These are phyloP conservation scores for Neofusicoccum cordaticola DNA, from an alignment of 2,329 filamentous ascomycete genomes.

Conservation along the genomic window DNA sequence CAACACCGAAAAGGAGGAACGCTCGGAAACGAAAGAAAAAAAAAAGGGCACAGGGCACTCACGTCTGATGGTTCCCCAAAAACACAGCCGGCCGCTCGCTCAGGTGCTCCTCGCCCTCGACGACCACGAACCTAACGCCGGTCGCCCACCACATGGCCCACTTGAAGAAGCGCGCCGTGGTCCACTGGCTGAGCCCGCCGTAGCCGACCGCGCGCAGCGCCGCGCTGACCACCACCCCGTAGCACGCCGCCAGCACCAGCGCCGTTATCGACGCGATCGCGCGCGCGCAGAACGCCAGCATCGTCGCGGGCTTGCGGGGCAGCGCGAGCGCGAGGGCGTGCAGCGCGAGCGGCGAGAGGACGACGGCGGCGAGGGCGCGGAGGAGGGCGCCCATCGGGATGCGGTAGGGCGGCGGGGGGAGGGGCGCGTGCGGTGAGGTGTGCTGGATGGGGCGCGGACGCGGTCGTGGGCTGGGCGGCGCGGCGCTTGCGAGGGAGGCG, in stretches of 20 bases:
- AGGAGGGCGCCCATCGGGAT: slow-evolving; percentile 9
- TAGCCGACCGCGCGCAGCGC: slow-evolving; percentile 68
- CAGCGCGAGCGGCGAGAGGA: slow-evolving; percentile 13
- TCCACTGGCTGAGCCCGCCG: slow-evolving; percentile 80
- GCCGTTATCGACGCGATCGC: slow-evolving; percentile 44
- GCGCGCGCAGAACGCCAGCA: slow-evolving; percentile 63
- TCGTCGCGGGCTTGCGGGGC: not conserved
- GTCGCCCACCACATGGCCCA: slow-evolving; percentile 71
- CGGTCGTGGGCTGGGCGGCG: not conserved
- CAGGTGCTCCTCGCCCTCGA: slow-evolving; percentile 47
- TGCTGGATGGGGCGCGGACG: not conserved
- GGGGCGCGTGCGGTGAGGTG: not conserved
- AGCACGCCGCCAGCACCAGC: slow-evolving; percentile 53
- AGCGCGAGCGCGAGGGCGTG: not conserved
- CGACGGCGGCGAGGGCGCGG: not conserved
- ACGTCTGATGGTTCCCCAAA: slow-evolving; percentile 89
- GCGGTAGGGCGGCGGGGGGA: not conserved
- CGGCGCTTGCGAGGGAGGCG: not conserved
- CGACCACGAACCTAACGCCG: slow-evolving; percentile 72
- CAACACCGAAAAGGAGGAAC: not conserved
- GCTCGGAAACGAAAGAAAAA: not conserved
- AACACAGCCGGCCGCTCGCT: slow-evolving; percentile 75
- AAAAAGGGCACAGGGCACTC: slow-evolving; percentile 21
- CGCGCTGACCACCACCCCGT: slow-evolving; percentile 74
- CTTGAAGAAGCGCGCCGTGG: slow-evolving; percentile 75